These are phyloP conservation scores for Silene conica DNA, from an alignment of 148 eudicot genomes.

Conservation along the genomic window DNA sequence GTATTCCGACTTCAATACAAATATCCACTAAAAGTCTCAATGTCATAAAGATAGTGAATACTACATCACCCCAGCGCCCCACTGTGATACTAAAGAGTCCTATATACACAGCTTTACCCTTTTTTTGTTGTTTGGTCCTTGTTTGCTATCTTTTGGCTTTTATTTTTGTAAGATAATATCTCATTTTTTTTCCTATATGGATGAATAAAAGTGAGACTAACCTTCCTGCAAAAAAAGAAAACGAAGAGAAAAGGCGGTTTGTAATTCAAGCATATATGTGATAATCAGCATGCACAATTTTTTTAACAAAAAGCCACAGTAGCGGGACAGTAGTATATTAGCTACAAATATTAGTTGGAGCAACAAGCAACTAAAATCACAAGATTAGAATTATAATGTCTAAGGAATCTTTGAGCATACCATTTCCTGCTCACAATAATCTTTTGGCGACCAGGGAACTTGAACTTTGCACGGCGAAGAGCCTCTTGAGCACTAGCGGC, in stretches of 20 bases:
- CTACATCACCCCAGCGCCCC: background rate
- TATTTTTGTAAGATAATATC: too few relatives aligned
- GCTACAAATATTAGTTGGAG: background rate
- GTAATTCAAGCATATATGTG: too few relatives aligned
- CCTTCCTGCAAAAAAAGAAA: too few relatives aligned
- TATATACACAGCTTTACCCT: background rate
- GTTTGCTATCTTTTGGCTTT: too few relatives aligned
- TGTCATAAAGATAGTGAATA: background rate
- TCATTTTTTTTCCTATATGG: too few relatives aligned
- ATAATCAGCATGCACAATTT: background rate
- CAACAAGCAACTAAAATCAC: background rate
- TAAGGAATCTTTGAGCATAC: constrained; percentile 15
- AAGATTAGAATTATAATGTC: too few relatives aligned
- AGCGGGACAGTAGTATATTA: too few relatives aligned
- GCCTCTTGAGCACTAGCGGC: constrained; percentile 36
- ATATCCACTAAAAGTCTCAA: background rate
- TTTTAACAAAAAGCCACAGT: too few relatives aligned
- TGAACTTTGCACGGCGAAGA: constrained; percentile 44
- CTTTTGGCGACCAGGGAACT: constrained; percentile 49
- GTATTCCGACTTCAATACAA: background rate
- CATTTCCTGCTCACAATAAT: constrained; percentile 40
- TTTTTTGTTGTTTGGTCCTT: too few relatives aligned
- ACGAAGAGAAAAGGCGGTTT: too few relatives aligned
- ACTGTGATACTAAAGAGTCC: background rate
- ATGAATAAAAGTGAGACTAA: too few relatives aligned